A percentile compares a stretch with the other conserved stretches of the same genome.
Evolutionary conservation across 2,329 filamentous ascomycete genomes (phyloP).

Genomic region (Bimuria novae-zelandiae): DNA sequence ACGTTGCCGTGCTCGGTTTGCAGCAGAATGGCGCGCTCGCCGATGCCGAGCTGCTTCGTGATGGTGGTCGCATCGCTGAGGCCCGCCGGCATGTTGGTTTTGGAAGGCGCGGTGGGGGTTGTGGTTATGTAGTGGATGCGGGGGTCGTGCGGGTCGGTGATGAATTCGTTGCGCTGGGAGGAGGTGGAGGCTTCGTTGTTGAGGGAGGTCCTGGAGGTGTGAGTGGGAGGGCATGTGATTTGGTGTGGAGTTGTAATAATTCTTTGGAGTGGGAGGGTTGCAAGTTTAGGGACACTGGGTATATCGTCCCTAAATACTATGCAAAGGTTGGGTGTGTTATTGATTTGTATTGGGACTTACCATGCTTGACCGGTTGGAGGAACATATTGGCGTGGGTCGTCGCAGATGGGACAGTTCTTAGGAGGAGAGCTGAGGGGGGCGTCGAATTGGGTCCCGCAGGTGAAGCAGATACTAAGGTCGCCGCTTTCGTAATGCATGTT

Average conservation of each 20-base stretch:
- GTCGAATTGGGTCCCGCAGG: slow-evolving; percentile 74
- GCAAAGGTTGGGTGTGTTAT: too few species aligned
- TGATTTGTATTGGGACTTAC: too few species aligned
- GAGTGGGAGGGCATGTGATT: too few species aligned
- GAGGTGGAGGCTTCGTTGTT: slow-evolving; percentile 43
- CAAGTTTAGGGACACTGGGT: too few species aligned
- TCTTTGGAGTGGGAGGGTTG: not conserved
- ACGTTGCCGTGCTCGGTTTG: slow-evolving; percentile 70
- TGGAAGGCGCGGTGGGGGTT: slow-evolving; percentile 28
- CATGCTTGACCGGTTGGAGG: slow-evolving; percentile 66
- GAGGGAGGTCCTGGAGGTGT: slow-evolving; percentile 59
- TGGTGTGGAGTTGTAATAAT: not conserved
- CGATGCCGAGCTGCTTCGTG: slow-evolving; percentile 66
- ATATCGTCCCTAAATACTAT: too few species aligned
- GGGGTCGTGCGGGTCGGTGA: slow-evolving; percentile 52
- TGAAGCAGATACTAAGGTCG: slow-evolving; percentile 64
- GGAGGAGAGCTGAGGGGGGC: slow-evolving; percentile 54
- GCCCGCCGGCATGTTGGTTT: slow-evolving; percentile 21
- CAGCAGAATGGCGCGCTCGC: slow-evolving; percentile 73
- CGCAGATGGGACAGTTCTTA: slow-evolving; percentile 70
- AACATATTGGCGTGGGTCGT: slow-evolving; percentile 68
- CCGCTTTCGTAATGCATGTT: slow-evolving; percentile 38
- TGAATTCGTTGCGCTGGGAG: slow-evolving; percentile 60
- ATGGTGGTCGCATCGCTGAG: slow-evolving; percentile 44
- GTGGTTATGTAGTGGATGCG: slow-evolving; percentile 53